These are phyloP conservation scores for Yamadazyma kanchanaburiensis DNA, from an alignment of 1,139 yeast species.

Conservation along the genomic window DNA sequence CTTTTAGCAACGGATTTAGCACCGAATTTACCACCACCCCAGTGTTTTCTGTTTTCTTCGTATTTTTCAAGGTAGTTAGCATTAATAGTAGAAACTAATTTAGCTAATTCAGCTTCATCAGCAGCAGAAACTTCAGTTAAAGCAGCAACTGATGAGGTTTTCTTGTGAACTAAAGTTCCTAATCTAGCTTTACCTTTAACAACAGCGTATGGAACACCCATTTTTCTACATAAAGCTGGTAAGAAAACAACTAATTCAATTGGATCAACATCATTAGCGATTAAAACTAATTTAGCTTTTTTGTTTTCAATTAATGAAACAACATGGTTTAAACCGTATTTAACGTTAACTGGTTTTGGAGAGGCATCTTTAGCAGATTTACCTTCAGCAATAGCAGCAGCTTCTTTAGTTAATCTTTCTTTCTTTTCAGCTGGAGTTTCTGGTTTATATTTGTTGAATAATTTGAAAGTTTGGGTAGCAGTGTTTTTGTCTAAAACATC, in stretches of 20 bases:
- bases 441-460: constrained; percentile 98
- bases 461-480: constrained; percentile 93
- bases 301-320: constrained; percentile 95
- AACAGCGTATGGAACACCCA: constrained; percentile 99
- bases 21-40: constrained; percentile 99
- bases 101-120: constrained; percentile 92
- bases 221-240: constrained; percentile 98
- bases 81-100: constrained; percentile 86
- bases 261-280: constrained; percentile 99
- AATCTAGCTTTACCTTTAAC: constrained; percentile 99
- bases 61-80: constrained; percentile 89
- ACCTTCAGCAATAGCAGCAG: constrained; percentile 98
- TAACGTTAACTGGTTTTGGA: constrained; percentile 92
- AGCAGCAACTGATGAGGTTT: constrained; percentile 96
- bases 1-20: constrained; percentile 80
- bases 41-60: constrained; percentile 95
- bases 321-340: constrained; percentile 98
- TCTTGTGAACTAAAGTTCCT: constrained; percentile 95
- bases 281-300: constrained; percentile 94
- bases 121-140: constrained; percentile 90
- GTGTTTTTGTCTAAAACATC: constrained; percentile 96
- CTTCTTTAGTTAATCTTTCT: constrained; percentile 98
- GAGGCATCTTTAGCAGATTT: constrained; percentile 94
- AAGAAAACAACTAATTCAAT: constrained; percentile 93
- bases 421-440: constrained; percentile 96